A percentile compares a stretch with the other conserved stretches of the same genome.
Conservation (phyloP, 2,329 filamentous ascomycete genomes). For the Curvularia eragrostidis region DNA sequence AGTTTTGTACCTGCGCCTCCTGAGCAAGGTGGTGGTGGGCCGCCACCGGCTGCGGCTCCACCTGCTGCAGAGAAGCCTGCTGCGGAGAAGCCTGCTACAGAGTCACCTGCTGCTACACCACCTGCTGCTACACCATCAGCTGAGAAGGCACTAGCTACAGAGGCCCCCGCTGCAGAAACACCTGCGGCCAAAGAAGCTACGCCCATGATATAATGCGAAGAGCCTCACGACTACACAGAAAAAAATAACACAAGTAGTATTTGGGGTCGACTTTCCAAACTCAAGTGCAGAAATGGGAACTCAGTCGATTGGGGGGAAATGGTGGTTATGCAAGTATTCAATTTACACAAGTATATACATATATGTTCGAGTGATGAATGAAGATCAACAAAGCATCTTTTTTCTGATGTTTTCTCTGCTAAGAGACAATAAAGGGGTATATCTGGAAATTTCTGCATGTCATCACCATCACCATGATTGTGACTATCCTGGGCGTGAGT, state of each 20-base stretch:
- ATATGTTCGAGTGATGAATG: neutral
- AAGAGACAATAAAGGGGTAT: neutral
- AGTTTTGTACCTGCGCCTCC: slow-evolving; percentile 35
- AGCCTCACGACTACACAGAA: neutral
- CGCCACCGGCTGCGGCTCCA: slow-evolving; percentile 16
- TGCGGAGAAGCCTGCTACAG: slow-evolving; percentile 10
- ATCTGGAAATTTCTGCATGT: neutral
- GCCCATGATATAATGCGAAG: neutral
- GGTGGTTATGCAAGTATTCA: neutral
- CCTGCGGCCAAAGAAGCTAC: slow-evolving; percentile 2
- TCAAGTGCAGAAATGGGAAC: neutral
- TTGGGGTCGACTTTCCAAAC: neutral
- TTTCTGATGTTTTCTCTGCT: neutral
- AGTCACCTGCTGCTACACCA: slow-evolving; percentile 14
- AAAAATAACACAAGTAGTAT: neutral
- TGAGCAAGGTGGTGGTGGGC: slow-evolving; percentile 24
- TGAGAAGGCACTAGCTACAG: slow-evolving; percentile 7
- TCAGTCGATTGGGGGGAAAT: neutral
- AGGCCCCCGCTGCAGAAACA: slow-evolving; percentile 10
- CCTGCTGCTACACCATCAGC: slow-evolving; percentile 21
- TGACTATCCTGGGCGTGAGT: neutral
- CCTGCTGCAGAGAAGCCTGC: slow-evolving; percentile 13
- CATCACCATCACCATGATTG: neutral
- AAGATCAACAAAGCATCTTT: neutral
- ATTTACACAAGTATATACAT: neutral